Conservation (phyloP, 257 asterid species). For the Solanum pennellii region DNA sequence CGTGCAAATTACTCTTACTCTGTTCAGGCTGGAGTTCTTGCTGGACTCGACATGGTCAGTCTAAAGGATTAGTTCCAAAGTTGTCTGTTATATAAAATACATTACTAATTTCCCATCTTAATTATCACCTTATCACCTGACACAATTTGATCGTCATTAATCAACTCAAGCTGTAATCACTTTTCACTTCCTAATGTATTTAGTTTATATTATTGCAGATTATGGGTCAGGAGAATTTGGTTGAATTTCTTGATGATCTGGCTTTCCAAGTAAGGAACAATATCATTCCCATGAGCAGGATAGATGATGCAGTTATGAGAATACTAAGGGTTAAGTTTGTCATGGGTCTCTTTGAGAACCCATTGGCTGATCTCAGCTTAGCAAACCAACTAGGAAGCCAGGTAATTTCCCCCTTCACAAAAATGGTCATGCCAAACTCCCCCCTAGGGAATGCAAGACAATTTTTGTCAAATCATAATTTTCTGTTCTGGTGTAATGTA, state of each 20-base stretch:
- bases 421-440: not conserved
- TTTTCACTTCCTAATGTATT: not conserved
- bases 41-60: conserved; percentile 72
- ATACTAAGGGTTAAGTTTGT: conserved; percentile 23
- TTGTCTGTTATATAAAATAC: not conserved
- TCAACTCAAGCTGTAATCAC: not conserved
- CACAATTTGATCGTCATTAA: not conserved
- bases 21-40: conserved; percentile 36
- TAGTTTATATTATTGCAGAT: not conserved
- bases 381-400: conserved; percentile 16
- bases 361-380: conserved; percentile 17
- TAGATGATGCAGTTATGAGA: conserved; percentile 28
- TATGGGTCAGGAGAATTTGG: conserved; percentile 16
- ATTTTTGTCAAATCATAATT: not conserved
- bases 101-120: not conserved
- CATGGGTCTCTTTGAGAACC: conserved; percentile 25
- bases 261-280: conserved; percentile 15
- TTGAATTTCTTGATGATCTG: conserved; percentile 16
- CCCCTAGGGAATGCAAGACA: not conserved
- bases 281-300: conserved; percentile 28
- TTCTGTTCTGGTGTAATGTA: not conserved
- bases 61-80: not conserved
- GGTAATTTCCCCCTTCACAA: not conserved
- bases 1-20: conserved; percentile 53
- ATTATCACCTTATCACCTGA: not conserved